Percentiles rank a stretch among this genome's conserved stretches.
phyloP scores from a whole-genome alignment of 2,329 filamentous ascomycete genomes.

The Ophiognomonia clavigignenti-juglandacearum region DNA sequence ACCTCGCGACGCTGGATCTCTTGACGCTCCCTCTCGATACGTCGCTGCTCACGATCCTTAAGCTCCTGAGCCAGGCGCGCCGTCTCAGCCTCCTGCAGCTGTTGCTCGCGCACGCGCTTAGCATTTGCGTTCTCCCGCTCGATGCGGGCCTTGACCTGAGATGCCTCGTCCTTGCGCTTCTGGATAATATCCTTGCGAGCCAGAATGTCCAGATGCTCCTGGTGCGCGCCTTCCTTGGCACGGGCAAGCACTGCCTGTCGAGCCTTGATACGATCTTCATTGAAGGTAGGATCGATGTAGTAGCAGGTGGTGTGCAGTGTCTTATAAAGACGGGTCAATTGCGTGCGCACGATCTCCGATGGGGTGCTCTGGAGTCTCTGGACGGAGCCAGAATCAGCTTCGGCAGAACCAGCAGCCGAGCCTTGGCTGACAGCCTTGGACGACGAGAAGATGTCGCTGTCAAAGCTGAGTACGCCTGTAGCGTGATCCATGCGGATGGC shows the following conservation, averaged over 20 bases:
- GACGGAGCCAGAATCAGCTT: slow-evolving; percentile 76
- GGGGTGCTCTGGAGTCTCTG: slow-evolving; percentile 97
- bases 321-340: slow-evolving; percentile 87
- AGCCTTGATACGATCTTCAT: slow-evolving; percentile 71
- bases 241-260: slow-evolving; percentile 76
- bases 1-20: slow-evolving; percentile 89
- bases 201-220: slow-evolving; percentile 83
- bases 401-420: slow-evolving; percentile 79
- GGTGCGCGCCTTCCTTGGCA: slow-evolving; percentile 80
- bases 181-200: slow-evolving; percentile 87
- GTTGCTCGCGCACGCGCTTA: slow-evolving; percentile 81
- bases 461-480: slow-evolving; percentile 91
- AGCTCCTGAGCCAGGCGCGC: slow-evolving; percentile 89
- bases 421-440: slow-evolving; percentile 87
- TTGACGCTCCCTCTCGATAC: slow-evolving; percentile 80
- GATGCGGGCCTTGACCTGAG: slow-evolving; percentile 78
- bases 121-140: slow-evolving; percentile 89
- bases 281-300: slow-evolving; percentile 90
- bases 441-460: slow-evolving; percentile 97
- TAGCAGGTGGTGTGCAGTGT: slow-evolving; percentile 89
- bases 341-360: slow-evolving; percentile 93
- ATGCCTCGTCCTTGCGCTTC: slow-evolving; percentile 95
- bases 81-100: slow-evolving; percentile 84
- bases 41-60: slow-evolving; percentile 81
- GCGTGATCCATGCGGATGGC: slow-evolving; percentile 95